A percentile compares a stretch with the other conserved stretches of the same genome.
These are phyloP conservation scores for Apiotrichum akiyoshidainum DNA, from an alignment of 1,284 basidiomycete genomes.

Conservation along the genomic window DNA sequence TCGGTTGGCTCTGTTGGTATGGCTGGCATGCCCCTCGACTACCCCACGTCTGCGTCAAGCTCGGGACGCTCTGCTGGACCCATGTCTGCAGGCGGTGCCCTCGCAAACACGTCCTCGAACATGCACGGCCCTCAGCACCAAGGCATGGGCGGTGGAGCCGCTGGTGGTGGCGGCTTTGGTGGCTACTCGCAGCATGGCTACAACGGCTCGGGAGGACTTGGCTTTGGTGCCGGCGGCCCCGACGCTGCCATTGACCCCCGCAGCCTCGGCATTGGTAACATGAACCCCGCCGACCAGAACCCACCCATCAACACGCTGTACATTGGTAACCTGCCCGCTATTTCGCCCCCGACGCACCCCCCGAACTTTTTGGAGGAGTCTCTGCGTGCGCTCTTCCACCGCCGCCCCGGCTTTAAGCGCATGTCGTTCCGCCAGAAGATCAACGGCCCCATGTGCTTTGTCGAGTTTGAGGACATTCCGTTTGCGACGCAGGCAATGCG, in stretches of 20 bases:
- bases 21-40: conserved; percentile 25
- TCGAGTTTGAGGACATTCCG: conserved; percentile 89
- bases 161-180: conserved; percentile 7
- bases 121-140: conserved; percentile 10
- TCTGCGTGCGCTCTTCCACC: conserved; percentile 73
- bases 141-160: neutral
- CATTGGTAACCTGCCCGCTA: conserved; percentile 85
- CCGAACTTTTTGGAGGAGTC: conserved; percentile 79
- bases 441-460: conserved; percentile 96
- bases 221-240: conserved; percentile 10
- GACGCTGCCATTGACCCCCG: conserved; percentile 17
- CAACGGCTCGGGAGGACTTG: conserved; percentile 9
- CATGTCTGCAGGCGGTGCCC: conserved; percentile 6
- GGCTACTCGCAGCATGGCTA: conserved; percentile 12
- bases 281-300: conserved; percentile 78
- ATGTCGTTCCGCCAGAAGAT: conserved; percentile 92
- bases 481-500: conserved; percentile 79
- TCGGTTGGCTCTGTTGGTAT: conserved; percentile 36
- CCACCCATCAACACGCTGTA: conserved; percentile 84
- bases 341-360: conserved; percentile 61
- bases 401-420: conserved; percentile 78
- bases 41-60: conserved; percentile 6
- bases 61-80: conserved; percentile 10
- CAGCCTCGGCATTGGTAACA: conserved; percentile 23
- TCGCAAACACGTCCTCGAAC: neutral